Evolutionary conservation across 495 filamentous ascomycete species (phyloP), one percentile per base, ranked within the genome.

Genomic region (Penicillium chermesinum): DNA sequence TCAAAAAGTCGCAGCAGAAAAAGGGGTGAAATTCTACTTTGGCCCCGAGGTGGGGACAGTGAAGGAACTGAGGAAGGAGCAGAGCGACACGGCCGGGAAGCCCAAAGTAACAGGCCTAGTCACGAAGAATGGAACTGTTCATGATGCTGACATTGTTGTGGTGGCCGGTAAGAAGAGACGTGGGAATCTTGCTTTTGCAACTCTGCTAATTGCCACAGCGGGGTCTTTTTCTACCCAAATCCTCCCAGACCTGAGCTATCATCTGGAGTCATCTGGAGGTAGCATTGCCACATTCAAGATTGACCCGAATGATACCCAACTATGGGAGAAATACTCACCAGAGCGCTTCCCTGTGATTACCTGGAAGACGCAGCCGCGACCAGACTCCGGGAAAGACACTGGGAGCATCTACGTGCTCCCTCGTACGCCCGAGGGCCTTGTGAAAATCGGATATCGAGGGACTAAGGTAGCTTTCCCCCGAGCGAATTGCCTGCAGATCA

Each of bases 261-360:
- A 57, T 22, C 41, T 57, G 1, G 54, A 57, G 34, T 57, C 54
- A 1, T 57, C 54, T 9, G 46, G 46, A 14, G 54, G 50, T 3
- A 53, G 54, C 9, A 21, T 57, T 19, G 54, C 54, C 5, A 57
- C 38, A 0, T 53, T 53, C 20, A 57, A 50, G 27, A 57, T 57
- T 21, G 46, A 57, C 10, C 34, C 43, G 14, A 50, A 16, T 14
- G 35, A 57, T 37, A 47, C 35, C 5, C 41, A 38, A 0, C 42
- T 57, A 6, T 57, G 54, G 54, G 46, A 53, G 3, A 57, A 57
- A 21, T 57, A 53, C 7, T 57, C 54, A 17, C 54, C 54, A 8
- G 43, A 57, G 35, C 42, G 39, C 1, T 57, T 57, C 16, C 54
- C 54, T 1, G 54, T 57, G 12, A 39, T 57, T 15, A 50, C 49